Evolutionary conservation across 306 rosid species (phyloP).

Genomic region (Lagenaria siceraria): DNA sequence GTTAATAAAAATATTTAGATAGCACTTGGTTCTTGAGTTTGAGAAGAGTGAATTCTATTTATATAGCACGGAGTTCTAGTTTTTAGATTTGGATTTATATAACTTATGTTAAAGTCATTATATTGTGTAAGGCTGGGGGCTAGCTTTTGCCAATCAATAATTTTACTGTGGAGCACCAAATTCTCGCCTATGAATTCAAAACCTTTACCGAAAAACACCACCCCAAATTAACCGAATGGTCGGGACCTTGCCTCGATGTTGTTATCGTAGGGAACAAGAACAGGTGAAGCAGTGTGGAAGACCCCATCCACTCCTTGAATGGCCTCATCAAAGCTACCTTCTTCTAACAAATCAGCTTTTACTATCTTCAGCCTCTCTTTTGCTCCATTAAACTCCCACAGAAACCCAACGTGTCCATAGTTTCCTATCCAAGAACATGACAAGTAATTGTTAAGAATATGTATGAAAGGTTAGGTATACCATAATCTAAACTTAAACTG

Average conservation of each 20-base stretch:
- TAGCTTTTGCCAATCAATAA: not conserved
- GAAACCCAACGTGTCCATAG: conserved; percentile 43
- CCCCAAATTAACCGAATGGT: not conserved
- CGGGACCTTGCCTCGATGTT: conserved; percentile 38
- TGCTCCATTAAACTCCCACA: conserved; percentile 47
- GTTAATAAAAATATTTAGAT: not conserved
- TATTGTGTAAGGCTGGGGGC: not conserved
- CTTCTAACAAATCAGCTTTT: conserved; percentile 49
- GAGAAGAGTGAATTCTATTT: not conserved
- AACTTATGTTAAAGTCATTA: not conserved
- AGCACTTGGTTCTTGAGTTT: not conserved
- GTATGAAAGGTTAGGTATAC: not conserved
- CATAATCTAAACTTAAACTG: too few species aligned
- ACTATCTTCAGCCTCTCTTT: conserved; percentile 48
- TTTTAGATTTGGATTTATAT: not conserved
- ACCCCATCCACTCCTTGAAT: conserved; percentile 61
- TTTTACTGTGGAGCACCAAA: not conserved
- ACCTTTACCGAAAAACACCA: not conserved
- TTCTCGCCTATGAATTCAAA: not conserved
- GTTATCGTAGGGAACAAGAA: conserved; percentile 40
- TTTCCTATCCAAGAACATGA: conserved; percentile 21
- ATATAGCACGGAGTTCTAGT: not conserved
- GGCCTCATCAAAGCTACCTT: conserved; percentile 69
- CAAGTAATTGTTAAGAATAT: not conserved
- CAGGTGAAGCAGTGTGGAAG: conserved; percentile 80